Percentiles rank a stretch among this genome's conserved stretches.
Conservation (phyloP, 179 eudicot genomes). For the Pouteria campechiana region DNA sequence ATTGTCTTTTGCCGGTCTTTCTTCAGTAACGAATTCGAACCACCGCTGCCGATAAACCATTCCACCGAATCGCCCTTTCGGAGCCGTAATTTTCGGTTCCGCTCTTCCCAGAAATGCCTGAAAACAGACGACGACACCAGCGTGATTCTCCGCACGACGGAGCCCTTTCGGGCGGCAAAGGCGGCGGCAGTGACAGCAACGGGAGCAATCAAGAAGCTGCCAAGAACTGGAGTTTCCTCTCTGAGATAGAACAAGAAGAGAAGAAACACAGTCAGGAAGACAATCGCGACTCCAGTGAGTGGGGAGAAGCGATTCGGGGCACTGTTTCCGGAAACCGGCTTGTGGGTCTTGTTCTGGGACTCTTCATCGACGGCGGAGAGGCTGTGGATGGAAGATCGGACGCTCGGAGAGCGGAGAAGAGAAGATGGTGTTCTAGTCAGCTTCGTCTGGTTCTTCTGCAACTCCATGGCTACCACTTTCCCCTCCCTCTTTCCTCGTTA, state of each 20-base stretch:
- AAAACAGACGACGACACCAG: slow-evolving; percentile 8
- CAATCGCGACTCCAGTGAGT: slow-evolving; percentile 10
- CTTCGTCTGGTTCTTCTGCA: slow-evolving; percentile 42
- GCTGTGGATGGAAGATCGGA: slow-evolving; percentile 77
- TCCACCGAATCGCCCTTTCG: slow-evolving; percentile 24
- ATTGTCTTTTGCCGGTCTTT: slow-evolving; percentile 1
- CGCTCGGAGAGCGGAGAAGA: slow-evolving; percentile 77
- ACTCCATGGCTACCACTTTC: slow-evolving; percentile 28
- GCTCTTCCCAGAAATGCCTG: slow-evolving; percentile 9
- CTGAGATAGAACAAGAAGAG: slow-evolving; percentile 20
- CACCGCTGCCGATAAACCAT: slow-evolving; percentile 65
- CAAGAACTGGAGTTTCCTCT: slow-evolving; percentile 38
- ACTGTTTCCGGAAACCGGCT: slow-evolving; percentile 10
- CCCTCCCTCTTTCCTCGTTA: not conserved
- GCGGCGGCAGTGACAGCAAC: slow-evolving; percentile 42
- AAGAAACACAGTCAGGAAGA: slow-evolving; percentile 16
- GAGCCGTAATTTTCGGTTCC: slow-evolving; percentile 11
- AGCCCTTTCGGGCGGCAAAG: slow-evolving; percentile 26
- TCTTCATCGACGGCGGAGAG: slow-evolving; percentile 46
- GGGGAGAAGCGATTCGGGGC: not conserved
- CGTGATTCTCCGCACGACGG: slow-evolving; percentile 9
- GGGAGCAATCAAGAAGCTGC: slow-evolving; percentile 42
- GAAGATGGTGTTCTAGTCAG: slow-evolving; percentile 67
- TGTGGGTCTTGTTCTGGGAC: slow-evolving; percentile 28
- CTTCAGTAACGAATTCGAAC: not conserved